A percentile compares a stretch with the other conserved stretches of the same genome.
Conservation (phyloP, 495 filamentous ascomycete genomes). For the Talaromyces trachyspermus region DNA sequence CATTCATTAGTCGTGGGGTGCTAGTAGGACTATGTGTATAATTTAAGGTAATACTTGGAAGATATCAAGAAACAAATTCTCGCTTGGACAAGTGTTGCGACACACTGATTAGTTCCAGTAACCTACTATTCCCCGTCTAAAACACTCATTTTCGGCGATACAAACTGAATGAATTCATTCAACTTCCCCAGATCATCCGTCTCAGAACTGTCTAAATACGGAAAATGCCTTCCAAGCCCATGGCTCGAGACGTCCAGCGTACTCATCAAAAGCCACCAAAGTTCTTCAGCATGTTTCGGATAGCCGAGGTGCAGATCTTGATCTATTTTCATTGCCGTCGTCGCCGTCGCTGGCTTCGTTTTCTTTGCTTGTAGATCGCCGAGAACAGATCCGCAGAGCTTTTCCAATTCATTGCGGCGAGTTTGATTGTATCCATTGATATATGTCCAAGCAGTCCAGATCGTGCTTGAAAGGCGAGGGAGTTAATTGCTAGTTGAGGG, state of each 20-base stretch:
- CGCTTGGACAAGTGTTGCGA: no score
- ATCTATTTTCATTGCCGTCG: constrained; percentile 17
- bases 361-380: not conserved
- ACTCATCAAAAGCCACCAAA: constrained; percentile 31
- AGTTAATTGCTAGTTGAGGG: constrained; percentile 21
- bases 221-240: constrained; percentile 7
- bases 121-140: not conserved
- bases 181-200: constrained; percentile 32
- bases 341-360: not conserved
- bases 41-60: no score
- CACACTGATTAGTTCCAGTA: not conserved
- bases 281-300: constrained; percentile 33
- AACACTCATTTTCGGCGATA: constrained; percentile 8
- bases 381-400: constrained; percentile 24
- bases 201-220: constrained; percentile 26
- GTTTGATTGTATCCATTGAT: constrained; percentile 21
- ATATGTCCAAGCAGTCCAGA: constrained; percentile 22
- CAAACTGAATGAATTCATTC: constrained; percentile 31
- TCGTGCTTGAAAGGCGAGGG: constrained; percentile 25
- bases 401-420: constrained; percentile 30
- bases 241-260: constrained; percentile 18
- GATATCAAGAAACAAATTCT: no score
- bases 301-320: constrained; percentile 25
- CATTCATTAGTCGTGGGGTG: no score
- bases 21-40: no score